Conservation (phyloP, 192 early-diverging fungal genomes). For the Martensiomyces pterosporus region DNA sequence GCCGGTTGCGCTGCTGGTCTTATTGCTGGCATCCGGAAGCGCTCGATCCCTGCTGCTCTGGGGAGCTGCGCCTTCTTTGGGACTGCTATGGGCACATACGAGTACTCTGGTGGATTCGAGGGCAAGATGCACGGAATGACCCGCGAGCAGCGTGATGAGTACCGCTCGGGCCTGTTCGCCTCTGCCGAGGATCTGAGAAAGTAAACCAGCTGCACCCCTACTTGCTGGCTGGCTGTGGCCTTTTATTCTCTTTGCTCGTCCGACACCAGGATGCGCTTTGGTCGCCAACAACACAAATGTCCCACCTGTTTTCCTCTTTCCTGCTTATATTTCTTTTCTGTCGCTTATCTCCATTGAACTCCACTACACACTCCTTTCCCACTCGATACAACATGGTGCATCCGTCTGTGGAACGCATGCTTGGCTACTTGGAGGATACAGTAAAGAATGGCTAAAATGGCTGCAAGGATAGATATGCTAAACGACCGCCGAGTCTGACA, state of each 20-base stretch:
- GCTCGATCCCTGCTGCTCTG: conserved; percentile 60
- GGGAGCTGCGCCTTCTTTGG: conserved; percentile 62
- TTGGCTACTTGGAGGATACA: not conserved
- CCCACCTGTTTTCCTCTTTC: too few relatives aligned
- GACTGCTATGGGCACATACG: conserved; percentile 62
- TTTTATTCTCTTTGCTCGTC: too few relatives aligned
- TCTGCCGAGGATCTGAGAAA: conserved; percentile 42
- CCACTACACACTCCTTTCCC: too few relatives aligned
- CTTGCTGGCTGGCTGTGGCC: too few relatives aligned
- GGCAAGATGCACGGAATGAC: conserved; percentile 39
- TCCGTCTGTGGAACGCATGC: too few relatives aligned
- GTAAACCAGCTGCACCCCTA: not conserved
- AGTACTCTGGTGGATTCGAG: conserved; percentile 55
- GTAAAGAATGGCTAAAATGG: not conserved
- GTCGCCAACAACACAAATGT: too few relatives aligned
- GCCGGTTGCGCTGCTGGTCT: conserved; percentile 72
- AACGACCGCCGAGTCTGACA: conserved; percentile 8
- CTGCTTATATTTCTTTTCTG: too few relatives aligned
- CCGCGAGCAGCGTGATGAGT: conserved; percentile 43
- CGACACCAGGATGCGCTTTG: too few relatives aligned
- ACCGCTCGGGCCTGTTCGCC: conserved; percentile 43
- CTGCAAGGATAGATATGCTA: too few relatives aligned
- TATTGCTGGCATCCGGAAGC: conserved; percentile 58
- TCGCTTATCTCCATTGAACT: too few relatives aligned
- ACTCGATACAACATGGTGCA: too few relatives aligned